A percentile compares a stretch with the other conserved stretches of the same genome.
Evolutionary conservation across 176 grass and related monocot genomes (phyloP).

Genomic region (Guadua angustifolia): DNA sequence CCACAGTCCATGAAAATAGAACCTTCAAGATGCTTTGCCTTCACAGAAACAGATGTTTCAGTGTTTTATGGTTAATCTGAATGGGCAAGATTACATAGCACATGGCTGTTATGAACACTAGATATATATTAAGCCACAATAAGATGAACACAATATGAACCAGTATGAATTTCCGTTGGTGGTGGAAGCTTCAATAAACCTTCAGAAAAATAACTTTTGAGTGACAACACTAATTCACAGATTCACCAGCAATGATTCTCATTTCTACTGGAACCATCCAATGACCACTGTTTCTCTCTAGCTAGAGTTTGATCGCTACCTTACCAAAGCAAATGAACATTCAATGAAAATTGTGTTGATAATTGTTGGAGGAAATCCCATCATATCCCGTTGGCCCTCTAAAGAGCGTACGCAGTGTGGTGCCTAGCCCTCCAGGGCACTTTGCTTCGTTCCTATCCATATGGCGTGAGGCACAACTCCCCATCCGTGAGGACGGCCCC

Average conservation of each 20-base stretch:
- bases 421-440: too few species aligned
- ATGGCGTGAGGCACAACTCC: too few species aligned
- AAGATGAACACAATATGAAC: conserved; percentile 20
- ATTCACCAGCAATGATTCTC: background rate
- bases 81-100: conserved; percentile 27
- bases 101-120: background rate
- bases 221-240: background rate
- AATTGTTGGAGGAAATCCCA: too few species aligned
- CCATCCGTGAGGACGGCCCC: too few species aligned
- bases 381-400: too few species aligned
- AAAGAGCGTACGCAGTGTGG: too few species aligned
- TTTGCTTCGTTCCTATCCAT: too few species aligned
- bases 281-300: conserved; percentile 12
- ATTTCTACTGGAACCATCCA: conserved; percentile 1
- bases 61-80: conserved; percentile 13
- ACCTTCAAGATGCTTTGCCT: conserved; percentile 81
- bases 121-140: background rate
- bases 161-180: background rate
- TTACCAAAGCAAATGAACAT: background rate
- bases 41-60: conserved; percentile 51
- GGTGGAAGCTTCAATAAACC: conserved; percentile 22
- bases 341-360: background rate
- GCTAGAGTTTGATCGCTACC: background rate
- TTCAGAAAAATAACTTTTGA: background rate
- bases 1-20: conserved; percentile 93